Base-by-base conservation (phyloP, 1,284 basidiomycete species). In the Ceratobasidium sp. region DNA sequence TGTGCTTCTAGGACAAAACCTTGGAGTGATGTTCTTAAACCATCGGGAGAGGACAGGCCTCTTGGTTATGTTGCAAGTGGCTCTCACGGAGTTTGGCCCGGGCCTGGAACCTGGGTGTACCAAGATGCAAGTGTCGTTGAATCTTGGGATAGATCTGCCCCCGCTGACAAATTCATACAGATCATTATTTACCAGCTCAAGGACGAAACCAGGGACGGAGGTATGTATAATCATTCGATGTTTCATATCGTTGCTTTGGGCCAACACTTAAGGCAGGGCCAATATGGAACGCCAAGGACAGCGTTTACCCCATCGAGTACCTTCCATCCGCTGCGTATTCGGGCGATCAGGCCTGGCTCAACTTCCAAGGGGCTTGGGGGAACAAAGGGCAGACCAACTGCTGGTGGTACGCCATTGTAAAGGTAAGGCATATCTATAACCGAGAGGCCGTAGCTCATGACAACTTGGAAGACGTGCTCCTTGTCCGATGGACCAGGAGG, bases 11-110 rank as follows among this genome's bases (percentile, higher is more conserved):
- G 62, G 27, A 56, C 52, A 25, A 66, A 56, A 42, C 52, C 39
- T 13, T 66, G 62, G 62, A 56, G 41, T n/a, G 62, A 66, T 56
- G 62, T 66, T 1, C 62, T 66, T 23, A 66, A 66, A 39, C 62
- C 62, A 0, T 56, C 62, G 21, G 62, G 62, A 9, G 52, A 66
- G 46, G 62, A 66, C 36, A 54, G 62, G 42, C 62, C 62, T 19
- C 42, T 66, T 30, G 62, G 62, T 27, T 66, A 66, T 36, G 62
- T 66, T 29, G 62, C 62, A 9, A 52, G 52, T 14, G 62, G 62
- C 13, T 66, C 62, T 23, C 62, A 66, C 27, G 62, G 62, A 29
- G 42, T 66, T 56, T 66, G 62, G 62, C 62, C 62, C 7, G 62
- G 29, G 7, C 53, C 29, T 13, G 47, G 47, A 50, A 25, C 21